Evolutionary conservation across 768 basidiomycete species (phyloP), one percentile per base, ranked within the genome.

Genomic region (Trametes cubensis): DNA sequence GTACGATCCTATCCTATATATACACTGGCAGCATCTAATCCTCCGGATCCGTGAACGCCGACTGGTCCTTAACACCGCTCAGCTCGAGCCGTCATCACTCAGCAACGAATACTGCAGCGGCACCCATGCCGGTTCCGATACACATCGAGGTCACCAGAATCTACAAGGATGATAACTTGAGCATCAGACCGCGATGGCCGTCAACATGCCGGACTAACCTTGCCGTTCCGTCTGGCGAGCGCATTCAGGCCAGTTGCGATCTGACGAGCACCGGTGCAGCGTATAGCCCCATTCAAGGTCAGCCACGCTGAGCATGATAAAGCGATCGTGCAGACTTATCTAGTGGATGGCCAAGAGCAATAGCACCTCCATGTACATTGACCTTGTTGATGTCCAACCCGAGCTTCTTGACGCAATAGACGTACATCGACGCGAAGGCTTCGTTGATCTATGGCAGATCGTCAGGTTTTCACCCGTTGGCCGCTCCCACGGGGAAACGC

Each of bases 121-220:
- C 93, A n/a, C 92, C 92, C 92, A 94, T 94, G n/a, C 93, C 91
- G 14, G 88, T 88, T 18, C 89, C 86, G 41, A 95, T 88, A 70
- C 93, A 95, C 92, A 95, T 95, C 15, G 86, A 87, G 3, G 91
- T 94, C n/a, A 93, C 83, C 48, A 95, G 78, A 7, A 95, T 77
- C 90, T 64, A 10, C 10, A 26, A 13, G 21, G 11, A 25, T 7
- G 3, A 15, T 3, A 11, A 44, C 48, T 34, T 90, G 55, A 30
- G 46, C n/a, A 54, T 45, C n/a, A 10, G 15, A 28, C 42, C 40
- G 20, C n/a, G 53, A 44, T 26, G 18, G 55, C 41, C 38, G 62
- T 48, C 53, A 69, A 60, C 25, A 44, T 55, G 38, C 34, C 62
- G 46, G 68, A 65, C 76, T 71, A 70, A 85, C 91, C 80, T 88